A percentile compares a stretch with the other conserved stretches of the same genome.
Conservation (phyloP, 2,329 filamentous ascomycete genomes). For the Dothistroma pini region DNA sequence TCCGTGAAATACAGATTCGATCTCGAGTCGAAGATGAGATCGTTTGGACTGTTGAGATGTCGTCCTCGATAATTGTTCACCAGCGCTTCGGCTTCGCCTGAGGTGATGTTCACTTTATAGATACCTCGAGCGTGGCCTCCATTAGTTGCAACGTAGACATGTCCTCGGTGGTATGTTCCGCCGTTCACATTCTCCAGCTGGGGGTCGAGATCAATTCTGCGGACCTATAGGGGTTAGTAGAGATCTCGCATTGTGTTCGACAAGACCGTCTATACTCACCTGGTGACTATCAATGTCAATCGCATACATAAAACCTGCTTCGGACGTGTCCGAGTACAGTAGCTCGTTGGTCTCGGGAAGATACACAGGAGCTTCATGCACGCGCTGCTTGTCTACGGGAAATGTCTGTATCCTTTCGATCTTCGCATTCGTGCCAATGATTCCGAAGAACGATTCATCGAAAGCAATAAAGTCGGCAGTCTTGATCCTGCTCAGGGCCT, state of each 20-base stretch:
- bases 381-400: slow-evolving; percentile 16
- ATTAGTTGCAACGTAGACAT: slow-evolving; percentile 26
- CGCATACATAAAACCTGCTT: slow-evolving; percentile 22
- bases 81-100: slow-evolving; percentile 33
- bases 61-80: slow-evolving; percentile 59
- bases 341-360: slow-evolving; percentile 27
- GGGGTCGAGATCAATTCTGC: slow-evolving; percentile 21
- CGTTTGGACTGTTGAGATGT: slow-evolving; percentile 59
- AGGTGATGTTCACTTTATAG: slow-evolving; percentile 18
- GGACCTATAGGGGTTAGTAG: slow-evolving; percentile 6
- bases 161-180: slow-evolving; percentile 24
- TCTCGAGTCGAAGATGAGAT: slow-evolving; percentile 51
- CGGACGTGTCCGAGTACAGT: slow-evolving; percentile 27
- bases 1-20: slow-evolving; percentile 31
- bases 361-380: slow-evolving; percentile 30
- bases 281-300: slow-evolving; percentile 24
- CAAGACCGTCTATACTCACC: slow-evolving; percentile 4
- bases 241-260: not conserved
- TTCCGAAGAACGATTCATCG: slow-evolving; percentile 26
- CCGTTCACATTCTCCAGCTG: slow-evolving; percentile 27
- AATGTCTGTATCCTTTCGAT: slow-evolving; percentile 26
- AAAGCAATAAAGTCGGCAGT: slow-evolving; percentile 27
- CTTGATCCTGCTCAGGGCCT: slow-evolving; percentile 17
- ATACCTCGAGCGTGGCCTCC: slow-evolving; percentile 25
- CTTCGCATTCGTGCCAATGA: slow-evolving; percentile 27